Evolutionary conservation across 441 rosid species (phyloP).

Genomic region (Erodium trifolium): DNA sequence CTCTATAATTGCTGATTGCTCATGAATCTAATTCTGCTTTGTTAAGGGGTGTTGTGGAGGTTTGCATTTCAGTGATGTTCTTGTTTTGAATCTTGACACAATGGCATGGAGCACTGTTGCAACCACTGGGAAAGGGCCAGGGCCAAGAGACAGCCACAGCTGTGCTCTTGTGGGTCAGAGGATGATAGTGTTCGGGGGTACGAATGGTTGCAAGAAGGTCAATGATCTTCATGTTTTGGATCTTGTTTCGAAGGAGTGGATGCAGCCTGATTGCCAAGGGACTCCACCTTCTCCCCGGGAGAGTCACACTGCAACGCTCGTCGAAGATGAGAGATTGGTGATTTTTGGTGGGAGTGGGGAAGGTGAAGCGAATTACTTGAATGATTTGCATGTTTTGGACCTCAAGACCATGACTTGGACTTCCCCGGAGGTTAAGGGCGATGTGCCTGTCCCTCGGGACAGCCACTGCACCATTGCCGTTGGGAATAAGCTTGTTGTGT

Average conservation of each 20-base stretch:
- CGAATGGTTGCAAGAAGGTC: slow-evolving; percentile 60
- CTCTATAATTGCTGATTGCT: background rate
- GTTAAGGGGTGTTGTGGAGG: slow-evolving; percentile 74
- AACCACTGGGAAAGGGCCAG: slow-evolving; percentile 58
- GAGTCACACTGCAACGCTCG: slow-evolving; percentile 61
- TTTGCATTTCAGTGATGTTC: slow-evolving; percentile 59
- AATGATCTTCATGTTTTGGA: slow-evolving; percentile 59
- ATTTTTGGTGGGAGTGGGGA: slow-evolving; percentile 77
- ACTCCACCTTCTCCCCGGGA: slow-evolving; percentile 55
- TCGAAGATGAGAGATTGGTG: slow-evolving; percentile 39
- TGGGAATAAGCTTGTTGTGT: slow-evolving; percentile 41
- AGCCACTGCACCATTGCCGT: slow-evolving; percentile 54
- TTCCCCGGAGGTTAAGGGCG: slow-evolving; percentile 44
- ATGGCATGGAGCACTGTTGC: slow-evolving; percentile 46
- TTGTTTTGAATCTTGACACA: slow-evolving; percentile 37
- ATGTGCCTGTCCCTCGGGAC: slow-evolving; percentile 57
- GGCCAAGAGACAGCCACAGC: slow-evolving; percentile 70
- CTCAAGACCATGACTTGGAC: slow-evolving; percentile 57
- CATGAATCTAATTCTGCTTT: background rate
- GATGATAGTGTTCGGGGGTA: slow-evolving; percentile 70
- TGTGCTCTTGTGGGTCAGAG: slow-evolving; percentile 47
- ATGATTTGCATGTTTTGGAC: slow-evolving; percentile 55
- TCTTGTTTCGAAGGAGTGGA: slow-evolving; percentile 49
- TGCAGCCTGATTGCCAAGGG: slow-evolving; percentile 37
- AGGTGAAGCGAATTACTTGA: slow-evolving; percentile 63